Percentiles rank a stretch among this genome's conserved stretches.
These are phyloP conservation scores for Neodidymelliopsis sp. DNA, from an alignment of 2,329 filamentous ascomycete genomes.

Conservation along the genomic window DNA sequence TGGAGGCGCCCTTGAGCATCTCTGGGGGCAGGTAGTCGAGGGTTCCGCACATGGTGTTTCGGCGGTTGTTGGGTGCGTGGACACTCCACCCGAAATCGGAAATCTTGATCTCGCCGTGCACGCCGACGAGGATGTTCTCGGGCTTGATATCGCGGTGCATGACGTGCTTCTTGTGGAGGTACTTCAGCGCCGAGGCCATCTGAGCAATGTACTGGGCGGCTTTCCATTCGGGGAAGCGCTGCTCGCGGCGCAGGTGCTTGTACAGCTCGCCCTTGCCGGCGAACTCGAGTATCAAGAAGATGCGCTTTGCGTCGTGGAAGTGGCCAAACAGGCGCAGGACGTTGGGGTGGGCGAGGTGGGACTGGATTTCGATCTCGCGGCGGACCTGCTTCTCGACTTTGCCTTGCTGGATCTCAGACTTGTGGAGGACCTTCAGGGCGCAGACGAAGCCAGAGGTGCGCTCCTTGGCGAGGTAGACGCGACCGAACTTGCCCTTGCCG, in stretches of 20 bases:
- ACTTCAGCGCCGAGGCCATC: constrained; percentile 88
- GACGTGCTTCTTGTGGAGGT: constrained; percentile 95
- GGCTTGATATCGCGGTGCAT: constrained; percentile 98
- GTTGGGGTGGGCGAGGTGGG: constrained; percentile 84
- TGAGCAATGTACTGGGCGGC: constrained; percentile 87
- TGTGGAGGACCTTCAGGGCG: constrained; percentile 86
- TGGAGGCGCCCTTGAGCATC: constrained; percentile 85
- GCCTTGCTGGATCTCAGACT: constrained; percentile 79
- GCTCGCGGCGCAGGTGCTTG: constrained; percentile 81
- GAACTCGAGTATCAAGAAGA: constrained; percentile 88
- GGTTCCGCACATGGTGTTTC: constrained; percentile 96
- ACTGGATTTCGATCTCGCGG: constrained; percentile 89
- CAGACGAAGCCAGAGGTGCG: constrained; percentile 82
- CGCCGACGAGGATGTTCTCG: constrained; percentile 94
- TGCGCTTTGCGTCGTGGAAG: constrained; percentile 87
- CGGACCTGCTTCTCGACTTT: constrained; percentile 87
- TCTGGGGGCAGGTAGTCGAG: constrained; percentile 97
- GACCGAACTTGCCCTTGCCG: constrained; percentile 86
- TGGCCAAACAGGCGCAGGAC: constrained; percentile 84
- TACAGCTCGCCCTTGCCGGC: constrained; percentile 87
- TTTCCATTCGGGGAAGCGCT: constrained; percentile 84
- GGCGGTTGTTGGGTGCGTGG: constrained; percentile 91
- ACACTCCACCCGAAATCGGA: constrained; percentile 99
- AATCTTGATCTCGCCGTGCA: constrained; percentile 98
- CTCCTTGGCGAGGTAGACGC: constrained; percentile 85